A percentile compares a stretch with the other conserved stretches of the same genome.
Evolutionary conservation across 2,329 filamentous ascomycete genomes (phyloP).

Genomic region (Dryadomyces quercivorus): DNA sequence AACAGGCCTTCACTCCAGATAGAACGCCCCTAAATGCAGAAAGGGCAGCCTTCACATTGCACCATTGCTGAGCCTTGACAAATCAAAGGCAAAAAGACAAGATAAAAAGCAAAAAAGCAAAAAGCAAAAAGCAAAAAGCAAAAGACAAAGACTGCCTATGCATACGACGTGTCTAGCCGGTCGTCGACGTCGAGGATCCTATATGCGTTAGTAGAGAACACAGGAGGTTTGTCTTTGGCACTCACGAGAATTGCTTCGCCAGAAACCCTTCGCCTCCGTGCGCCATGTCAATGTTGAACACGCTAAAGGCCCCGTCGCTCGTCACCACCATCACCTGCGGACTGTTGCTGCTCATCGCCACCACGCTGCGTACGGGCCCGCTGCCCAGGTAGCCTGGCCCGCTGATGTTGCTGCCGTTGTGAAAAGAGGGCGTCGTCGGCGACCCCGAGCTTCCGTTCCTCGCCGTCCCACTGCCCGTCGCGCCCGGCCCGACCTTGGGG

Average conservation of each 20-base stretch:
- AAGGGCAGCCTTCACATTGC: too few relatives aligned
- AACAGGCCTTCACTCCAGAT: too few relatives aligned
- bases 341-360: conserved; percentile 88
- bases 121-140: background rate
- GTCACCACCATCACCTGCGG: conserved; percentile 98
- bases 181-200: conserved; percentile 44
- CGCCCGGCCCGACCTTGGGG: conserved; percentile 42
- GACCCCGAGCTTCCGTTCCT: background rate
- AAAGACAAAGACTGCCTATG: conserved; percentile 19
- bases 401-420: background rate
- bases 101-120: background rate
- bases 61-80: background rate
- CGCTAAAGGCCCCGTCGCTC: conserved; percentile 86
- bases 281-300: conserved; percentile 91
- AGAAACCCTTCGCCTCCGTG: conserved; percentile 86
- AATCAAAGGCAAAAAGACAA: background rate
- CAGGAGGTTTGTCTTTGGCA: too few relatives aligned
- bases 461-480: conserved; percentile 10
- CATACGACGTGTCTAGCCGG: conserved; percentile 34
- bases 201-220: conserved; percentile 1
- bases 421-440: background rate
- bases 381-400: conserved; percentile 18
- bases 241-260: conserved; percentile 87
- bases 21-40: too few relatives aligned
- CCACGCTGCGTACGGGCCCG: conserved; percentile 70